Conservation (phyloP, 2,329 filamentous ascomycete species). For the Ophiostoma triangulosporum region DNA sequence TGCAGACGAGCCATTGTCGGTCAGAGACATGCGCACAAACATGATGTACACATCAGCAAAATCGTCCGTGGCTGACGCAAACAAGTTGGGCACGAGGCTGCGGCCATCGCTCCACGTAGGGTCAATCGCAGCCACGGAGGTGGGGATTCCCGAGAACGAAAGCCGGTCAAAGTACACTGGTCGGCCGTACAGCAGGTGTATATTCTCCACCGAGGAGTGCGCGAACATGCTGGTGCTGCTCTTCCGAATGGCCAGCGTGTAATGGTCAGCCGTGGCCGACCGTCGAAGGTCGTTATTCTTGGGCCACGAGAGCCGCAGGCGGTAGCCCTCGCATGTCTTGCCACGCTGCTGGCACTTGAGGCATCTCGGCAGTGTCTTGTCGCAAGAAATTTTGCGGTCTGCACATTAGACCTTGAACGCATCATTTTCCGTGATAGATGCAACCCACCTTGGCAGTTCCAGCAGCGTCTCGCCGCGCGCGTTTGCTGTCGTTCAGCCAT, state of each 20-base stretch:
- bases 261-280: neutral
- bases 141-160: neutral
- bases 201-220: neutral
- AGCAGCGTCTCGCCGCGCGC: conserved; percentile 5
- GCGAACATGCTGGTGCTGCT: neutral
- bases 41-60: conserved; percentile 14
- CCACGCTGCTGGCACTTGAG: conserved; percentile 7
- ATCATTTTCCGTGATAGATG: too few relatives aligned
- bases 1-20: conserved; percentile 10
- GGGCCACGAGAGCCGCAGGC: conserved; percentile 12
- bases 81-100: conserved; percentile 7
- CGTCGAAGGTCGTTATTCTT: conserved; percentile 1
- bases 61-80: conserved; percentile 8
- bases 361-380: conserved; percentile 10
- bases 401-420: neutral
- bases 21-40: conserved; percentile 14
- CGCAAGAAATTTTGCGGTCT: conserved; percentile 12
- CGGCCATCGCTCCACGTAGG: conserved; percentile 1
- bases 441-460: conserved; percentile 9
- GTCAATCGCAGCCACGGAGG: neutral
- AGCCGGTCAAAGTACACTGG: neutral
- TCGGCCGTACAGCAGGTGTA: neutral
- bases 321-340: conserved; percentile 10
- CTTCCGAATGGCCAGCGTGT: neutral
- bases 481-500: neutral